phyloP scores from a whole-genome alignment of 768 basidiomycete species.

The Pleurotus eryngii region DNA sequence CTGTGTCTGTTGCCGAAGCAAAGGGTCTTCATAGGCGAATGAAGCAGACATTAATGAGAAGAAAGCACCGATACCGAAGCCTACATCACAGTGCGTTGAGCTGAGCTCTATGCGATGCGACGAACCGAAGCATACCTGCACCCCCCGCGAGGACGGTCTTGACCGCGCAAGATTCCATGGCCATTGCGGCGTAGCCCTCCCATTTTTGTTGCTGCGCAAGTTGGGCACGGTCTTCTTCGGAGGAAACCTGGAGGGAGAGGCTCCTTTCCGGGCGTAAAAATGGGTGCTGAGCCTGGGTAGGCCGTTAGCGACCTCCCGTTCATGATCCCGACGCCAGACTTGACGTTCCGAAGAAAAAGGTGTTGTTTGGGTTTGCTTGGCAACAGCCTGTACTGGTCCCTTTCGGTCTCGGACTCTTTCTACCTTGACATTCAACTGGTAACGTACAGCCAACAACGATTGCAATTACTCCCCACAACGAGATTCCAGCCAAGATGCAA shows the following conservation, averaged over 20 bases:
- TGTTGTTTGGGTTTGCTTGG: background rate
- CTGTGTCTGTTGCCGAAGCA: conserved; percentile 62
- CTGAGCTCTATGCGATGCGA: conserved; percentile 12
- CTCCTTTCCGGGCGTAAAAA: conserved; percentile 84
- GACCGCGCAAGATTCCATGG: conserved; percentile 82
- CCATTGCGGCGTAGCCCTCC: conserved; percentile 64
- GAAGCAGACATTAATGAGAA: conserved; percentile 96
- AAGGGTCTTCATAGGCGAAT: conserved; percentile 93
- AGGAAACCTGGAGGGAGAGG: conserved; percentile 79
- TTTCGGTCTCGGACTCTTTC: background rate
- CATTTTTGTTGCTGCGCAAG: conserved; percentile 72
- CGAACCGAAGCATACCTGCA: conserved; percentile 56
- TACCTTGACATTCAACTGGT: too few relatives aligned
- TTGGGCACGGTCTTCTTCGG: conserved; percentile 73
- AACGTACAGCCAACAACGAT: too few relatives aligned
- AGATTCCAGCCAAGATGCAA: too few relatives aligned
- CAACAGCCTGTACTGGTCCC: background rate
- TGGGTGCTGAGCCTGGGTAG: conserved; percentile 55
- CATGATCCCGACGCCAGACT: background rate
- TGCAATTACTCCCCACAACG: too few relatives aligned
- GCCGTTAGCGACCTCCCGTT: conserved; percentile 7
- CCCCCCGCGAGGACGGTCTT: conserved; percentile 82
- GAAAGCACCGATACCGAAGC: conserved; percentile 90
- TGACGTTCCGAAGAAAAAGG: background rate
- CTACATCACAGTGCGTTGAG: conserved; percentile 35